These are phyloP conservation scores for Phylloporus sp. DNA, from an alignment of 768 basidiomycete genomes.

Conservation along the genomic window DNA sequence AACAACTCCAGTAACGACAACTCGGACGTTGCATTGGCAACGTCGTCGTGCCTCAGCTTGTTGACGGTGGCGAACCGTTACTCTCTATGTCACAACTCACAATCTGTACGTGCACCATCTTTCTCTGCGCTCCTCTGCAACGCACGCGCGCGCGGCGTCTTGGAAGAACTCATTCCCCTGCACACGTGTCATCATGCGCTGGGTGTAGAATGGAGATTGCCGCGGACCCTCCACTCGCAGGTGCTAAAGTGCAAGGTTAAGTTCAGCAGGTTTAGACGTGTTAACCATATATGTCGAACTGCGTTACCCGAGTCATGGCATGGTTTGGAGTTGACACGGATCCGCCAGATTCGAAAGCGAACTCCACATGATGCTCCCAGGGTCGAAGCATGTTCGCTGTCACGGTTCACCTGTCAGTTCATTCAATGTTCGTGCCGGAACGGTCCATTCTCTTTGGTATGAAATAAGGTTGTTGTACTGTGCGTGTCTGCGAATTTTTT, in stretches of 20 bases:
- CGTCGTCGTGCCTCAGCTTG: not conserved
- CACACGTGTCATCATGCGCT: not conserved
- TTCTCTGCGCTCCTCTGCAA: not conserved
- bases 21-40: not conserved
- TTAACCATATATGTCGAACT: constrained; percentile 9
- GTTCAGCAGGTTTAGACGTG: constrained; percentile 12
- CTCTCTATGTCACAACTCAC: not conserved
- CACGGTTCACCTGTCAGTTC: not conserved
- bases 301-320: constrained; percentile 2
- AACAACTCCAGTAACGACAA: not conserved
- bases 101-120: not conserved
- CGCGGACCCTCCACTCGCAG: constrained; percentile 2
- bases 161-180: not conserved
- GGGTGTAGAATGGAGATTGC: not conserved
- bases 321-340: constrained; percentile 8
- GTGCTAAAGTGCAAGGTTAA: constrained; percentile 18
- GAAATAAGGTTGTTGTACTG: constrained; percentile 5
- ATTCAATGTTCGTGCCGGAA: not conserved
- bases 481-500: not conserved
- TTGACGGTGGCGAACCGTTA: not conserved
- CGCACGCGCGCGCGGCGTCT: not conserved
- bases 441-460: not conserved
- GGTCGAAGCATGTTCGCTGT: not conserved
- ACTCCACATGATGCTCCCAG: not conserved
- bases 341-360: not conserved